Evolutionary conservation across 176 grass and related monocot genomes (phyloP).

Genomic region (Oryza punctata): DNA sequence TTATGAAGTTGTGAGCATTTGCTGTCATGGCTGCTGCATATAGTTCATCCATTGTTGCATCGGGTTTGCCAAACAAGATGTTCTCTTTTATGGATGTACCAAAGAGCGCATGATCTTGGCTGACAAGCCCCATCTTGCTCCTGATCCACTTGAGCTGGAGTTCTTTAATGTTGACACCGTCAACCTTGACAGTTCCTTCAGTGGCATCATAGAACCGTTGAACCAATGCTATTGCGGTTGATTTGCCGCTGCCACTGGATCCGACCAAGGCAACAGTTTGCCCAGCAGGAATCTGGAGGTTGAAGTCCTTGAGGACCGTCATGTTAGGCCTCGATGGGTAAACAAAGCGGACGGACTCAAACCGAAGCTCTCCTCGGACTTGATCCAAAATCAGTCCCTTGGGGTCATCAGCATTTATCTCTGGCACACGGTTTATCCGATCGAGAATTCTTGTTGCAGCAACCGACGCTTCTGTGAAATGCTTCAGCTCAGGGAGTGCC

Average conservation of each 20-base stretch:
- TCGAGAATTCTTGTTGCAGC: slow-evolving; percentile 79
- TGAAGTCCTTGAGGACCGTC: slow-evolving; percentile 68
- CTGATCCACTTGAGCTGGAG: slow-evolving; percentile 86
- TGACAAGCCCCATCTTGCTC: slow-evolving; percentile 91
- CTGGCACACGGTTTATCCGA: slow-evolving; percentile 69
- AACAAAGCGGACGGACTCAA: slow-evolving; percentile 64
- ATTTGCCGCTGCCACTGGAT: slow-evolving; percentile 92
- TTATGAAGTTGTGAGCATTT: slow-evolving; percentile 95
- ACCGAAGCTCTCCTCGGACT: slow-evolving; percentile 69
- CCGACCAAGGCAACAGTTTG: slow-evolving; percentile 88
- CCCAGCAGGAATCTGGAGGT: slow-evolving; percentile 77
- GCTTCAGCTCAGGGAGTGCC: slow-evolving; percentile 94
- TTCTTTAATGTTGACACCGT: slow-evolving; percentile 74
- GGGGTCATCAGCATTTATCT: slow-evolving; percentile 68
- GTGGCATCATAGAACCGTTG: slow-evolving; percentile 90
- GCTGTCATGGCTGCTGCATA: slow-evolving; percentile 96
- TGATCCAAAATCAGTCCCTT: slow-evolving; percentile 56
- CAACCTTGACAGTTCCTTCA: slow-evolving; percentile 77
- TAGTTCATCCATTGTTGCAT: slow-evolving; percentile 79
- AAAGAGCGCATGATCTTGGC: slow-evolving; percentile 94
- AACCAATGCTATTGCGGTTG: slow-evolving; percentile 82
- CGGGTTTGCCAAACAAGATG: slow-evolving; percentile 86
- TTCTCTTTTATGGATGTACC: slow-evolving; percentile 94
- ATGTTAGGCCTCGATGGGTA: slow-evolving; percentile 89
- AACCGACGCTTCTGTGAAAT: slow-evolving; percentile 89